Evolutionary conservation across 2,329 filamentous ascomycete genomes (phyloP).

Genomic region (Pestalotiopsis sp.): DNA sequence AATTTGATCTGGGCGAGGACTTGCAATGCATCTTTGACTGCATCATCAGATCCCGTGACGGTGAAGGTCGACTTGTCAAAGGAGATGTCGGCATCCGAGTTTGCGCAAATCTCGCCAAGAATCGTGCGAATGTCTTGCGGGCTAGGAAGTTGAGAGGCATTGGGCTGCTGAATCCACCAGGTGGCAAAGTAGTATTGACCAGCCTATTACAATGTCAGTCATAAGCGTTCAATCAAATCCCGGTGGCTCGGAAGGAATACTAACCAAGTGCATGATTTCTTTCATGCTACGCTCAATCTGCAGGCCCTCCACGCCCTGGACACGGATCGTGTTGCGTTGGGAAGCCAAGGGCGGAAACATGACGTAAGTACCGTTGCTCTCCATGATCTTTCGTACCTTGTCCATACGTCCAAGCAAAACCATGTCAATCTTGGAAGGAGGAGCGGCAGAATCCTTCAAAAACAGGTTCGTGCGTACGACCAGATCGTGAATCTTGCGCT

Average conservation of each 20-base stretch:
- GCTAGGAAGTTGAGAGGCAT: slow-evolving; percentile 60
- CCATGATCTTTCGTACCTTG: slow-evolving; percentile 97
- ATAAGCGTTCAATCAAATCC: neutral
- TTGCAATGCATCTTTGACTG: slow-evolving; percentile 91
- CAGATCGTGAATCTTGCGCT: slow-evolving; percentile 86
- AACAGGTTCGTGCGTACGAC: slow-evolving; percentile 79
- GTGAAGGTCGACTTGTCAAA: slow-evolving; percentile 95
- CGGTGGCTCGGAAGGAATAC: slow-evolving; percentile 29
- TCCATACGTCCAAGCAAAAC: slow-evolving; percentile 88
- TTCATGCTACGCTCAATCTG: slow-evolving; percentile 93
- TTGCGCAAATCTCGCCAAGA: slow-evolving; percentile 93
- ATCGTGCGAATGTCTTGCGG: slow-evolving; percentile 81
- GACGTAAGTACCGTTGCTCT: slow-evolving; percentile 93
- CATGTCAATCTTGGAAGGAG: slow-evolving; percentile 90
- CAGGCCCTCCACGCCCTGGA: slow-evolving; percentile 90
- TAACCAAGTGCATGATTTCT: slow-evolving; percentile 90
- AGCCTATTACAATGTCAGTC: slow-evolving; percentile 54
- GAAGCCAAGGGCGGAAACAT: slow-evolving; percentile 87
- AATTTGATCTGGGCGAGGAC: slow-evolving; percentile 92
- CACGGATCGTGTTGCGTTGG: slow-evolving; percentile 79
- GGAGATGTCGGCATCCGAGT: slow-evolving; percentile 90
- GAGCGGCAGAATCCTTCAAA: slow-evolving; percentile 89
- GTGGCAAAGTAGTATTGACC: slow-evolving; percentile 97
- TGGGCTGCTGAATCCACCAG: slow-evolving; percentile 87
- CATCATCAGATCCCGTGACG: slow-evolving; percentile 93